A percentile compares a stretch with the other conserved stretches of the same genome.
These are phyloP conservation scores for Musa beccarii DNA, from an alignment of 176 grass and related monocot species.

Conservation along the genomic window DNA sequence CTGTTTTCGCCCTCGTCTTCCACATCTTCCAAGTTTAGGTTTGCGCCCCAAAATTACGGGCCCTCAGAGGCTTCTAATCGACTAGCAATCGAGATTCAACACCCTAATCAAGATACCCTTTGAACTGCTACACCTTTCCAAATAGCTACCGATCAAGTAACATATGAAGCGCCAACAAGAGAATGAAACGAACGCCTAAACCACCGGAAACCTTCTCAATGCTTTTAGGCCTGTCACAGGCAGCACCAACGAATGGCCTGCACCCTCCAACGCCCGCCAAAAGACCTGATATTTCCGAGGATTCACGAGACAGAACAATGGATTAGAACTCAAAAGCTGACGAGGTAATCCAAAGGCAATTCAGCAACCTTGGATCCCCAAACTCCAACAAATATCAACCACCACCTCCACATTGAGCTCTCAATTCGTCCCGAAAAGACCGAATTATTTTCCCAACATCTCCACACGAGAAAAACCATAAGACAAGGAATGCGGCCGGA, in stretches of 20 bases:
- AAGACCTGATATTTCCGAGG: not conserved
- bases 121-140: no score
- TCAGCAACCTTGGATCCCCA: not conserved
- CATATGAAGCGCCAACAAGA: no score
- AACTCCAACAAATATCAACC: not conserved
- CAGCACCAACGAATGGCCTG: no score
- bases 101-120: no score
- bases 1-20: not conserved
- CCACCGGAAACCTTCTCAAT: no score
- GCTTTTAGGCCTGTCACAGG: no score
- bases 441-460: not conserved
- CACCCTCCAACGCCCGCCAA: not conserved
- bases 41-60: no score
- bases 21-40: not conserved
- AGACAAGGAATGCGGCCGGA: not conserved
- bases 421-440: not conserved
- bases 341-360: not conserved
- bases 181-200: no score
- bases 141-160: no score
- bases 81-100: no score
- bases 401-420: not conserved
- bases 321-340: not conserved
- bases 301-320: not conserved
- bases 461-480: not conserved
- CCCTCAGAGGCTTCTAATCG: no score